Evolutionary conservation across 2,329 filamentous ascomycete species (phyloP), one percentile per base, ranked within the genome.

Genomic region (Pseudocercospora fijiensis): DNA sequence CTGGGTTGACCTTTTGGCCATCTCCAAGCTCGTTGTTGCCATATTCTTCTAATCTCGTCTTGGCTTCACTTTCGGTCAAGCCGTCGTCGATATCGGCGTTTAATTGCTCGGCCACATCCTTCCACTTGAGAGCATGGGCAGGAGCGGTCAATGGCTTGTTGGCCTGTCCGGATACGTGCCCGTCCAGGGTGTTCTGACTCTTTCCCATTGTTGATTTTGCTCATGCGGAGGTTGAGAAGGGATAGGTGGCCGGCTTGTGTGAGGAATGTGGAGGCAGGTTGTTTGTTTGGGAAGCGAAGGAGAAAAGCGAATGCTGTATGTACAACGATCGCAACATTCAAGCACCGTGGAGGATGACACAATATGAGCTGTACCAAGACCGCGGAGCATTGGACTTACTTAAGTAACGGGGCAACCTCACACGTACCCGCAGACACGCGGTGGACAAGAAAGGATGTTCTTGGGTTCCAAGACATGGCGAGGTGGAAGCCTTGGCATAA

Each of bases 21-120:
- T 90, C 85, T 51, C 91, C 86, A 20, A 92, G 81, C 73, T 91
- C 88, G 78, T 92, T 92, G 18, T 77, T 80, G 57, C 88, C 88
- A 73, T 88, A 87, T 64, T 84, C 81, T 22, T 83, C 76, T 61
- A 87, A 82, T 24, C 88, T 80, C 61, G 85, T 77, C 58, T 81
- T 75, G 22, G 90, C 88, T 72, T 89, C 84, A 8, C 78, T 75
- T 16, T 84, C 81, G 9, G 82, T 86, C 49, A 93, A 80, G 43
- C 90, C 90, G 73, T 84, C 87, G 65, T 91, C 88, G 60, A 87
- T 73, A 72, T 89, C 82, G 58, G 88, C 88, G 37, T 82, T 79
- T 59, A 90, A 82, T 65, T 85, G 82, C 60, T 83, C 78, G 27
- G 85, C 76, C 33, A 87, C 81, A 30, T 82, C 76, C 20, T 82